Conservation (phyloP, 179 eudicot species). For the Kewa caespitosa region DNA sequence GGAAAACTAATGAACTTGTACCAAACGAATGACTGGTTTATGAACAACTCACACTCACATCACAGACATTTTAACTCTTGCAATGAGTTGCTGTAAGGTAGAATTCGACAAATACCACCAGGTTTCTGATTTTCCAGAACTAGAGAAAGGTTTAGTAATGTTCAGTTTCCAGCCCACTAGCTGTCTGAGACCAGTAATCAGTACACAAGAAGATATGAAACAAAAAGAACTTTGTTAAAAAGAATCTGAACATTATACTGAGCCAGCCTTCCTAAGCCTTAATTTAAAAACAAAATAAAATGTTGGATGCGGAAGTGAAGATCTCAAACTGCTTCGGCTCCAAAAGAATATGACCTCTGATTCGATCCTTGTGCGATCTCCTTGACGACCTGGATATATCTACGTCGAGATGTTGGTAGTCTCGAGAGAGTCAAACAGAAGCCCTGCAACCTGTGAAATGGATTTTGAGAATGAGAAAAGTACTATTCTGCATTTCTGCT, state of each 20-base stretch:
- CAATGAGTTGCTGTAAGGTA: too few species aligned
- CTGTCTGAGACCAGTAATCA: background rate
- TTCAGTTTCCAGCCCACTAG: background rate
- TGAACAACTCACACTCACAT: too few species aligned
- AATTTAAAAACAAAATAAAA: background rate
- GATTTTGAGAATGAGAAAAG: background rate
- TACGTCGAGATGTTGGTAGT: constrained; percentile 37
- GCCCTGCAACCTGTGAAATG: constrained; percentile 32
- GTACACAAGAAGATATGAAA: background rate
- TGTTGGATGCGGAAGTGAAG: background rate
- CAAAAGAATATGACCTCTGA: constrained; percentile 20
- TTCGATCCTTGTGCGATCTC: constrained; percentile 26
- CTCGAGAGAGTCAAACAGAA: constrained; percentile 40
- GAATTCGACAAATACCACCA: background rate
- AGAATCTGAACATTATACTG: background rate
- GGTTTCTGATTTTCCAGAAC: background rate
- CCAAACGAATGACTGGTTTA: too few species aligned
- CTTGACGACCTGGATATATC: constrained; percentile 29
- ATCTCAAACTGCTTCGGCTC: constrained; percentile 22
- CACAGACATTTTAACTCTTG: too few species aligned
- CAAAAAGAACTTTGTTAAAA: background rate
- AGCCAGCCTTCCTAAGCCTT: constrained; percentile 2
- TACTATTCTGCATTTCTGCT: background rate
- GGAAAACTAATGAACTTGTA: too few species aligned
- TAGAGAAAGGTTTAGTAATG: background rate